Conservation (phyloP, 441 rosid genomes). For the Eutrema salsugineum region DNA sequence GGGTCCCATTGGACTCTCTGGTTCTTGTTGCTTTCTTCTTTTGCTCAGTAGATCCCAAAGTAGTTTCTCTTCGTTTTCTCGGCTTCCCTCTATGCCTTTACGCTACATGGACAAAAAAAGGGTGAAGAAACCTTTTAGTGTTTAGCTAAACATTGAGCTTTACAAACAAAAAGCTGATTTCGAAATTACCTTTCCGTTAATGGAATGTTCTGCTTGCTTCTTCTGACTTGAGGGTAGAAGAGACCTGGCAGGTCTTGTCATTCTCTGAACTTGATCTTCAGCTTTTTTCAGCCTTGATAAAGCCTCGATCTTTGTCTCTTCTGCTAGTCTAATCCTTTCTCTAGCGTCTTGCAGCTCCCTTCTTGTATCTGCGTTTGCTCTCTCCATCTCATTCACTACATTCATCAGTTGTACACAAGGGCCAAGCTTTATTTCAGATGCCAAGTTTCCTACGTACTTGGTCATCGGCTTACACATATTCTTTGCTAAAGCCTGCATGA, state of each 20-base stretch:
- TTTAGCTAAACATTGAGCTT: neutral
- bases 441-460: constrained; percentile 43
- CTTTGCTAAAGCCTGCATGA: constrained; percentile 42
- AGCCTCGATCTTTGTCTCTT: constrained; percentile 40
- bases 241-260: constrained; percentile 28
- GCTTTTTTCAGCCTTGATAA: constrained; percentile 39
- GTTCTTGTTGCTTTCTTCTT: constrained; percentile 37
- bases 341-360: constrained; percentile 50
- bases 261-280: constrained; percentile 40
- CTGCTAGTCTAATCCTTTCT: constrained; percentile 42
- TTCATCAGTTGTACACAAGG: constrained; percentile 37
- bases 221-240: constrained; percentile 28
- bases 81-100: constrained; percentile 29
- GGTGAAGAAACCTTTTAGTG: constrained; percentile 2
- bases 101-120: constrained; percentile 30
- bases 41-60: constrained; percentile 44
- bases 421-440: constrained; percentile 51
- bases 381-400: constrained; percentile 55
- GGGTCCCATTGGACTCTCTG: constrained; percentile 49
- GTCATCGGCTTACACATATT: constrained; percentile 60
- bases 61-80: constrained; percentile 36
- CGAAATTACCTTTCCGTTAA: constrained; percentile 35
- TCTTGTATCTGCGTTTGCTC: constrained; percentile 34
- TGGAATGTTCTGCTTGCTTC: constrained; percentile 9
- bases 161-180: neutral